Percentiles rank a stretch among this genome's conserved stretches.
These are phyloP conservation scores for Solanum pinnatisectum DNA, from an alignment of 257 asterid genomes.

Conservation along the genomic window DNA sequence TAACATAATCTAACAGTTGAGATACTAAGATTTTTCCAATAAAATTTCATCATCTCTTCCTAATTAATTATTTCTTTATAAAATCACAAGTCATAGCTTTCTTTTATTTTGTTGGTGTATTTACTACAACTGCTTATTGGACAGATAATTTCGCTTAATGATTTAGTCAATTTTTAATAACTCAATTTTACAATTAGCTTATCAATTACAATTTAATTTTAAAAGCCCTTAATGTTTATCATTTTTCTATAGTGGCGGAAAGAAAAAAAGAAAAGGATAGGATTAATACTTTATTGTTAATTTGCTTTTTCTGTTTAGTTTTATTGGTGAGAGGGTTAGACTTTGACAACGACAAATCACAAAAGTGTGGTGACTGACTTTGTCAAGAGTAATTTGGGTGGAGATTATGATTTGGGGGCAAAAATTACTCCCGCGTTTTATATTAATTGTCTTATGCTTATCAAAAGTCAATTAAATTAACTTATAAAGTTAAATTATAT, in stretches of 20 bases:
- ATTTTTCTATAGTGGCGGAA: background rate
- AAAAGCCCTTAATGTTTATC: background rate
- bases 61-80: background rate
- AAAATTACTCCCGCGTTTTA: background rate
- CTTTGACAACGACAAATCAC: background rate
- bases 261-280: background rate
- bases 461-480: too few species aligned
- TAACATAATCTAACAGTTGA: too few species aligned
- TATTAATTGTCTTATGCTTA: background rate
- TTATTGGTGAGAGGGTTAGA: background rate
- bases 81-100: background rate
- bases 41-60: background rate
- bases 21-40: background rate
- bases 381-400: background rate
- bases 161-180: too few species aligned
- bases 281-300: background rate
- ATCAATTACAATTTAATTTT: too few species aligned
- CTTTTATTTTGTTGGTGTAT: background rate
- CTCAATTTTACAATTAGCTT: too few species aligned
- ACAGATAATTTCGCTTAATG: too few species aligned
- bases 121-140: too few species aligned
- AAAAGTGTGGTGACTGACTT: background rate
- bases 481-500: too few species aligned
- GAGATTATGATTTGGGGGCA: background rate
- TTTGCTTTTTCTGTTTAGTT: background rate